Evolutionary conservation across 768 basidiomycete species (phyloP), one percentile per base, ranked within the genome.

Genomic region (Ephemerocybe angulata): DNA sequence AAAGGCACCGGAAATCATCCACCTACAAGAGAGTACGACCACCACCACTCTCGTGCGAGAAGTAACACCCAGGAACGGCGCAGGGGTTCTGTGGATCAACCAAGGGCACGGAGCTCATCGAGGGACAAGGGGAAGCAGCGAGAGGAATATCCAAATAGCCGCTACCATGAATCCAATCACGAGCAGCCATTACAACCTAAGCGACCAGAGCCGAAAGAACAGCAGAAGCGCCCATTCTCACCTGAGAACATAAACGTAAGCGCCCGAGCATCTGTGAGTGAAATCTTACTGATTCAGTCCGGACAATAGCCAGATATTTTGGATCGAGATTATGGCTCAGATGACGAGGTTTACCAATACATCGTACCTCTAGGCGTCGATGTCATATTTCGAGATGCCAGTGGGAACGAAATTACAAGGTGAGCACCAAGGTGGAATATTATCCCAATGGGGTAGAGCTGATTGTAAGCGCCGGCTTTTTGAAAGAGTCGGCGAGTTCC

Each of bases 351-450:
- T 35, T 81, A 66, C 60, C 74, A 71, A 63, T 88, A 88, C 59
- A 80, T 88, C 59, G 77, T 88, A 47, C 87, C 87, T 33, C 76
- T 75, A 17, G 86, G 85, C 21, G 71, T 82, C 56, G 78, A 83
- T 55, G 82, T 88, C 4, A 77, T 88, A 43, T 87, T 89, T 60
- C 77, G 84, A 65, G 86, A 88, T 61, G 80, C 82, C 59, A 67
- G 75, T 19, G 86, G 86, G 21, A 78, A 81, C 52, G 84, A 84
- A 61, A 81, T 87, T 24, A 79, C 80, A 2, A 80, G 86, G 86
- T 83, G 68, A 52, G 63, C 35, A 19, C 38, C 15, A 41, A 7
- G 51, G 37, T 19, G 4, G 13, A 24, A 37, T 13, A 4, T 19
- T n/a, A 35, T 25, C 40, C 27, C 11, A 35, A 35, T 35, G 33